Percentiles rank a stretch among this genome's conserved stretches.
phyloP scores from a whole-genome alignment of 1,284 basidiomycete species.

The Xanthoconium separans region DNA sequence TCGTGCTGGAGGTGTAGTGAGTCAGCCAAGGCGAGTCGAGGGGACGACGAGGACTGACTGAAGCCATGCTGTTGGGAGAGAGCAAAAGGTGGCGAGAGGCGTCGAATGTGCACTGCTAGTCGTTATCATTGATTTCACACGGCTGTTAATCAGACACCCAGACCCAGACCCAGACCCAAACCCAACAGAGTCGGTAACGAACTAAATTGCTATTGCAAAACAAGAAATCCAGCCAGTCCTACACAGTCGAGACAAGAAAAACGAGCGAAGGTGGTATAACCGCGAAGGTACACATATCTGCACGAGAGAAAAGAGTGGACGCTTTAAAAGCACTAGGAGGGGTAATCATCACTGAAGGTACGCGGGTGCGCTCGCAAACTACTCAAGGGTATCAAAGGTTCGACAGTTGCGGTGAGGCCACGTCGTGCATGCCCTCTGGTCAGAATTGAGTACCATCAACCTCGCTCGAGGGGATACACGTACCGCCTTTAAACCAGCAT shows the following conservation, averaged over 20 bases:
- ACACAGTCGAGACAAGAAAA: slow-evolving; percentile 26
- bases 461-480: slow-evolving; percentile 24
- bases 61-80: slow-evolving; percentile 42
- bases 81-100: slow-evolving; percentile 19
- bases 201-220: slow-evolving; percentile 29
- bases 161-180: not conserved
- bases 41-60: slow-evolving; percentile 32
- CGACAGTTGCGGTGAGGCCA: slow-evolving; percentile 17
- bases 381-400: slow-evolving; percentile 23
- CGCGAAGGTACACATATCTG: slow-evolving; percentile 25
- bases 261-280: slow-evolving; percentile 29
- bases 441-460: slow-evolving; percentile 6
- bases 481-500: slow-evolving; percentile 82
- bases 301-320: slow-evolving; percentile 23
- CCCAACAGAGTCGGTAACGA: not conserved
- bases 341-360: slow-evolving; percentile 3
- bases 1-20: slow-evolving; percentile 42
- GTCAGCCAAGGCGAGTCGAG: slow-evolving; percentile 3
- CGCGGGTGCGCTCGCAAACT: not conserved
- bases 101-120: slow-evolving; percentile 17
- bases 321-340: slow-evolving; percentile 30
- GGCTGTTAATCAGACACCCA: slow-evolving; percentile 19
- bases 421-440: slow-evolving; percentile 32
- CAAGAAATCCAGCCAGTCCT: slow-evolving; percentile 22
- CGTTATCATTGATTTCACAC: slow-evolving; percentile 38